Percentiles rank a stretch among this genome's conserved stretches.
Evolutionary conservation across 2,329 filamentous ascomycete genomes (phyloP).

Genomic region (Phyllosticta capitalensis): DNA sequence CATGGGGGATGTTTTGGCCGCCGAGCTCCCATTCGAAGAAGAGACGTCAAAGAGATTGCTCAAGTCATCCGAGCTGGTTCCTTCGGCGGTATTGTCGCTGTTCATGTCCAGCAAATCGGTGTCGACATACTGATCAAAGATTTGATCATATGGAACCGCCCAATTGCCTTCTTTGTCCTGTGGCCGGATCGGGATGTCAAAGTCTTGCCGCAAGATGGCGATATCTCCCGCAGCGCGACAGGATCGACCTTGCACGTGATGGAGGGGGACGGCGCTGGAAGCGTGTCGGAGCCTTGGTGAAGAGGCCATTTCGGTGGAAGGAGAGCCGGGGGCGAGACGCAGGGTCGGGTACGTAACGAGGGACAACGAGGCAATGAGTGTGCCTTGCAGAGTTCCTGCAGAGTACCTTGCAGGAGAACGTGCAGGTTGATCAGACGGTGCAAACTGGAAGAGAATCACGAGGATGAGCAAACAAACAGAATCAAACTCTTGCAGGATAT

Average conservation of each 20-base stretch:
- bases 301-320: constrained; percentile 17
- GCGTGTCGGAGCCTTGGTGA: constrained; percentile 6
- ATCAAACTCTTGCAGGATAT: constrained; percentile 27
- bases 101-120: constrained; percentile 42
- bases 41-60: constrained; percentile 44
- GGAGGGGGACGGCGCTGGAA: constrained; percentile 2
- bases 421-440: constrained; percentile 18
- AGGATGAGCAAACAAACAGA: constrained; percentile 23
- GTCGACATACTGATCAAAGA: constrained; percentile 56
- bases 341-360: constrained; percentile 13
- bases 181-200: constrained; percentile 32
- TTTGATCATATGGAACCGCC: constrained; percentile 46
- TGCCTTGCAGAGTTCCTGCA: constrained; percentile 11
- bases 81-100: constrained; percentile 39
- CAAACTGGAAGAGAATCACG: constrained; percentile 19
- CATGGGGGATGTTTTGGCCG: constrained; percentile 37
- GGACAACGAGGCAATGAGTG: constrained; percentile 12
- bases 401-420: constrained; percentile 14
- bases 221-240: constrained; percentile 9
- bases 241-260: constrained; percentile 11
- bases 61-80: constrained; percentile 38
- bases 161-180: constrained; percentile 44
- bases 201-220: constrained; percentile 17
- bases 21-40: constrained; percentile 42
- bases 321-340: constrained; percentile 18